These are phyloP conservation scores for Periconia macrospinosa DNA, from an alignment of 2,329 filamentous ascomycete genomes.

Conservation along the genomic window DNA sequence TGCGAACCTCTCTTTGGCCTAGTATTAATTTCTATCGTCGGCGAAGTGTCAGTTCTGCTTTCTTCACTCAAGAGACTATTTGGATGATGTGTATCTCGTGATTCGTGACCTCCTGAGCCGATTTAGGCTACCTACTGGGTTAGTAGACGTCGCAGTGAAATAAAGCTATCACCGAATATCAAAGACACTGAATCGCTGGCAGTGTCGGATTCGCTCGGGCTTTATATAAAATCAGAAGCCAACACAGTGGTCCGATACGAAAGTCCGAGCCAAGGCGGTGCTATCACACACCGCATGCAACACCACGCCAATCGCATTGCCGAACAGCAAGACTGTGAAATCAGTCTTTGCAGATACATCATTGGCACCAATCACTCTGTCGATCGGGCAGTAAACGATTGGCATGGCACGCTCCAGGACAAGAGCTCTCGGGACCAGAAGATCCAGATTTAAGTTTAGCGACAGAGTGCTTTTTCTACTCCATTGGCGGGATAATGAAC, in stretches of 20 bases:
- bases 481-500: neutral
- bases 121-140: too few species aligned
- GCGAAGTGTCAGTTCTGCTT: too few species aligned
- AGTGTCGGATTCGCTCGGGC: neutral
- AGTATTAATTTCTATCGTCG: too few species aligned
- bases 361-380: too few species aligned
- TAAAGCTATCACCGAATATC: too few species aligned
- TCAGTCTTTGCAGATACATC: neutral
- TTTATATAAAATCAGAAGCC: too few species aligned
- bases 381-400: neutral
- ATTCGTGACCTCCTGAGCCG: too few species aligned
- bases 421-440: neutral
- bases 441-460: neutral
- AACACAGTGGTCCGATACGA: too few species aligned
- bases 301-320: neutral
- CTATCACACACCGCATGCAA: neutral
- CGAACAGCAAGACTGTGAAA: neutral
- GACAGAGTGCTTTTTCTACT: neutral
- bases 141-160: too few species aligned
- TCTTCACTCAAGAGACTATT: too few species aligned
- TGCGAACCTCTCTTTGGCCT: neutral
- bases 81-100: too few species aligned
- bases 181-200: too few species aligned
- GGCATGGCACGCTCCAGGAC: neutral
- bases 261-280: neutral